Conservation (phyloP, 805 yeast species). For the Teunomyces pallodes region DNA sequence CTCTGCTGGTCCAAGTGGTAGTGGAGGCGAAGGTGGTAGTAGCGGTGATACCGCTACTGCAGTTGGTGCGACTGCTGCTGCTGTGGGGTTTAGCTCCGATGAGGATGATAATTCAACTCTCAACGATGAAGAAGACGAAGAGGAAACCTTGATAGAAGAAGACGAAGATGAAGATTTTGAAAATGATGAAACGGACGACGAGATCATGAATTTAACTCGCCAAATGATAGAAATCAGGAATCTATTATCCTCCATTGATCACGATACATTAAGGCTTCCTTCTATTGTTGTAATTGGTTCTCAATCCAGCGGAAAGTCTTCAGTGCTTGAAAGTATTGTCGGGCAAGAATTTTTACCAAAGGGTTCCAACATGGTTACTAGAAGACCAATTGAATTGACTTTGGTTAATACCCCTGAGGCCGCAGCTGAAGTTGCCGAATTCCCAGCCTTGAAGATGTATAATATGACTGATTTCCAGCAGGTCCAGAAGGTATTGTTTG, state of each 20-base stretch:
- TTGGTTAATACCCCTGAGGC: conserved; percentile 78
- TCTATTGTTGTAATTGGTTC: conserved; percentile 97
- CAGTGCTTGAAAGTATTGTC: conserved; percentile 92
- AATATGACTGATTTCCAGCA: conserved; percentile 84
- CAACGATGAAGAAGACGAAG: conserved; percentile 45
- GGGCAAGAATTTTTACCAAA: conserved; percentile 98
- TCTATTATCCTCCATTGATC: conserved; percentile 71
- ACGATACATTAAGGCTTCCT: conserved; percentile 79
- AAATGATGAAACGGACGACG: conserved; percentile 63
- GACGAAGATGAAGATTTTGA: conserved; percentile 45
- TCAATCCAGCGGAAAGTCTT: conserved; percentile 95
- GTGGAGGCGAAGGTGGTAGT: conserved; percentile 25
- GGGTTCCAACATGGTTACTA: conserved; percentile 97
- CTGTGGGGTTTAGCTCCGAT: conserved; percentile 43
- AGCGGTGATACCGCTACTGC: conserved; percentile 38
- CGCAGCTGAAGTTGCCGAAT: conserved; percentile 87
- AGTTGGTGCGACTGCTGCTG: conserved; percentile 53
- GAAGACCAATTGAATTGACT: conserved; percentile 95
- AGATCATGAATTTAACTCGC: conserved; percentile 84
- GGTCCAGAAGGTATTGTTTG: conserved; percentile 83
- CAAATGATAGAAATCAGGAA: conserved; percentile 96
- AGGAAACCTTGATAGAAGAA: conserved; percentile 42
- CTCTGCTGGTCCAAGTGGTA: conserved; percentile 14
- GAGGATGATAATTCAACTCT: conserved; percentile 17
- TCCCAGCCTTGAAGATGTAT: conserved; percentile 82